These are phyloP conservation scores for Aspergillus wentii DNA, from an alignment of 495 filamentous ascomycete genomes.

Conservation along the genomic window DNA sequence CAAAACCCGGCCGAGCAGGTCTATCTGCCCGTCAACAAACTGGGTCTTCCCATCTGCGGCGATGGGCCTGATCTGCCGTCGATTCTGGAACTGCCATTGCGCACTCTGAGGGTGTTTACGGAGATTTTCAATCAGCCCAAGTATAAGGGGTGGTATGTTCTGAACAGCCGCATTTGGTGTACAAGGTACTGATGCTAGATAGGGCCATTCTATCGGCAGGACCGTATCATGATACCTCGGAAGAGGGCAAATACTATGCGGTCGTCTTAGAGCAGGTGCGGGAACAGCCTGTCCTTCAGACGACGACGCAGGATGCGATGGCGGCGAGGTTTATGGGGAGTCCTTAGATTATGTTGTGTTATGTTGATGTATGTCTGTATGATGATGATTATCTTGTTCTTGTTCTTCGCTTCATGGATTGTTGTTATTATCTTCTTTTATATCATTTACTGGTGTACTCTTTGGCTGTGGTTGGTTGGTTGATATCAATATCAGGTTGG, in stretches of 20 bases:
- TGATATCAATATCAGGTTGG: no score
- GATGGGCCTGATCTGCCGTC: conserved; percentile 32
- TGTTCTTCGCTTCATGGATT: conserved; percentile 8
- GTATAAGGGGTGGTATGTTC: conserved; percentile 42
- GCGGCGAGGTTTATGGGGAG: conserved; percentile 4
- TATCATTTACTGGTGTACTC: background rate
- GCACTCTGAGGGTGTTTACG: conserved; percentile 35
- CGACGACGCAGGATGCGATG: background rate
- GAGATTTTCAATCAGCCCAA: conserved; percentile 42
- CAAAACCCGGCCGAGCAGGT: conserved; percentile 23
- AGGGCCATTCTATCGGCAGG: conserved; percentile 38
- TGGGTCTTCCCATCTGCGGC: conserved; percentile 37
- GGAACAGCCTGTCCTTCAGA: no score
- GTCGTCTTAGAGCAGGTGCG: conserved; percentile 33
- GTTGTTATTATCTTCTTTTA: background rate
- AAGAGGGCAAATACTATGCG: conserved; percentile 40
- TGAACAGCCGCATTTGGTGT: no score
- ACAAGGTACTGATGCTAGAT: conserved; percentile 3
- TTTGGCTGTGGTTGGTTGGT: no score
- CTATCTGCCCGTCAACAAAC: conserved; percentile 40
- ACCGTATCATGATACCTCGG: conserved; percentile 35
- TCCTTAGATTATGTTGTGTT: no score
- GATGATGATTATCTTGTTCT: conserved; percentile 23
- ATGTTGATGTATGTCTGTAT: conserved; percentile 1
- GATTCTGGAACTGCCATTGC: conserved; percentile 35